phyloP scores from a whole-genome alignment of 805 yeast genomes.

The Suhomyces kilbournensis region DNA sequence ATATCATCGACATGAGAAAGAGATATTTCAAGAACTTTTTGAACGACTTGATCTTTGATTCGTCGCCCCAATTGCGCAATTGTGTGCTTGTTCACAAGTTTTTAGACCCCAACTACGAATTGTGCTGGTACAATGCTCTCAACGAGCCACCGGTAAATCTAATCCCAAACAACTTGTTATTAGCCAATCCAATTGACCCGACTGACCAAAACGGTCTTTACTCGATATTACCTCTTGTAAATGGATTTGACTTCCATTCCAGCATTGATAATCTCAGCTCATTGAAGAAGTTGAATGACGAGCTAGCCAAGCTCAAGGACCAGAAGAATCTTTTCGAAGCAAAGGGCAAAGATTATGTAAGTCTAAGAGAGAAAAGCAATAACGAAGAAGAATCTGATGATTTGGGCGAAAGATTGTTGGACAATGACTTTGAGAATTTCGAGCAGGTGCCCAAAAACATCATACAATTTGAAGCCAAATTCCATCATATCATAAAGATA shows the following conservation, averaged over 20 bases:
- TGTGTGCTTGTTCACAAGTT: constrained; percentile 45
- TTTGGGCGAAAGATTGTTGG: constrained; percentile 3
- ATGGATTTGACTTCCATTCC: constrained; percentile 35
- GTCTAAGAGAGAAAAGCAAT: constrained; percentile 3
- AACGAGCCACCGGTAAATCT: constrained; percentile 44
- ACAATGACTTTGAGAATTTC: constrained; percentile 14
- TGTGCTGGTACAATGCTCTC: constrained; percentile 50
- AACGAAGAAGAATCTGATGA: constrained; percentile 1
- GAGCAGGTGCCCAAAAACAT: constrained; percentile 30
- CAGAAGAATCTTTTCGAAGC: constrained; percentile 30
- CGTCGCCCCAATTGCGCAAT: constrained; percentile 25
- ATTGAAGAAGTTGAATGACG: constrained; percentile 34
- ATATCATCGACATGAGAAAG: constrained; percentile 47
- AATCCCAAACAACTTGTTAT: constrained; percentile 46
- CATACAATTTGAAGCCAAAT: constrained; percentile 32
- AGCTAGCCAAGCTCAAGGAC: constrained; percentile 29
- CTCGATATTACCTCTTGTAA: constrained; percentile 43
- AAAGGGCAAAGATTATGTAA: constrained; percentile 18
- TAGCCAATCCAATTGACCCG: constrained; percentile 51
- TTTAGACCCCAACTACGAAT: constrained; percentile 49
- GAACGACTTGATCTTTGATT: constrained; percentile 33
- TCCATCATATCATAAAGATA: constrained; percentile 31
- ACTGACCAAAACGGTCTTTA: constrained; percentile 53
- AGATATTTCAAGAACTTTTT: constrained; percentile 46
- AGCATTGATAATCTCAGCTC: constrained; percentile 28